Conservation (phyloP, 192 early-diverging fungal species). For the Mortierella alpina region DNA sequence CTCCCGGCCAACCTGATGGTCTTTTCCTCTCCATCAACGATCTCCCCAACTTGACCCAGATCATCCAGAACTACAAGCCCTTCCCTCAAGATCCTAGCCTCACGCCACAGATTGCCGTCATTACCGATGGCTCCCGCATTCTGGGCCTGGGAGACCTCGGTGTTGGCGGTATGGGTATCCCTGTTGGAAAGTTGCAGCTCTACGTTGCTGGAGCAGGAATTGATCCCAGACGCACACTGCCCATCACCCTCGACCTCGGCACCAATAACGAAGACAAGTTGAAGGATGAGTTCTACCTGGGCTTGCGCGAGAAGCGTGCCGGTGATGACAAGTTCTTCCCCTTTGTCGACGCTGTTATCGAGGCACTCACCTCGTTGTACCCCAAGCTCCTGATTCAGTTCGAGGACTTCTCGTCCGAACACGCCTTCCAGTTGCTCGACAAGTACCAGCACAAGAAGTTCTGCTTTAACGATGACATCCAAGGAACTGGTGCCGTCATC, state of each 20-base stretch:
- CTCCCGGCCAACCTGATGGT: conserved; percentile 81
- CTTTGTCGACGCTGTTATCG: conserved; percentile 86
- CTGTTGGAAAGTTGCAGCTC: conserved; percentile 94
- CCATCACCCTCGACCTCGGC: conserved; percentile 93
- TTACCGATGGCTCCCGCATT: conserved; percentile 95
- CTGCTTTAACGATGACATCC: conserved; percentile 97
- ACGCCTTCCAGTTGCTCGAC: conserved; percentile 87
- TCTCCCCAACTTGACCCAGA: conserved; percentile 76
- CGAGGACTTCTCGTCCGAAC: conserved; percentile 95
- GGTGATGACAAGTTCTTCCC: conserved; percentile 78
- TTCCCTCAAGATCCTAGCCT: conserved; percentile 63
- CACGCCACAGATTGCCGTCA: conserved; percentile 89
- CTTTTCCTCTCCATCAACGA: conserved; percentile 87
- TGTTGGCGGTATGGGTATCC: conserved; percentile 96
- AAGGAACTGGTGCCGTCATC: conserved; percentile 94
- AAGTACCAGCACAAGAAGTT: conserved; percentile 80
- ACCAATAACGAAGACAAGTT: conserved; percentile 87
- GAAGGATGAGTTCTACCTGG: conserved; percentile 91
- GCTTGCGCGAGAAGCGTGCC: conserved; percentile 75
- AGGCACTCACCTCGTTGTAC: conserved; percentile 73
- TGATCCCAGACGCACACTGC: conserved; percentile 86
- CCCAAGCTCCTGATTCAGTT: conserved; percentile 92
- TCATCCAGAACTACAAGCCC: conserved; percentile 83
- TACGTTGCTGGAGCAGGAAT: conserved; percentile 90
- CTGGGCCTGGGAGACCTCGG: conserved; percentile 95